A percentile compares a stretch with the other conserved stretches of the same genome.
phyloP scores from a whole-genome alignment of 164 flowering plant species.

The Platanus orientalis region DNA sequence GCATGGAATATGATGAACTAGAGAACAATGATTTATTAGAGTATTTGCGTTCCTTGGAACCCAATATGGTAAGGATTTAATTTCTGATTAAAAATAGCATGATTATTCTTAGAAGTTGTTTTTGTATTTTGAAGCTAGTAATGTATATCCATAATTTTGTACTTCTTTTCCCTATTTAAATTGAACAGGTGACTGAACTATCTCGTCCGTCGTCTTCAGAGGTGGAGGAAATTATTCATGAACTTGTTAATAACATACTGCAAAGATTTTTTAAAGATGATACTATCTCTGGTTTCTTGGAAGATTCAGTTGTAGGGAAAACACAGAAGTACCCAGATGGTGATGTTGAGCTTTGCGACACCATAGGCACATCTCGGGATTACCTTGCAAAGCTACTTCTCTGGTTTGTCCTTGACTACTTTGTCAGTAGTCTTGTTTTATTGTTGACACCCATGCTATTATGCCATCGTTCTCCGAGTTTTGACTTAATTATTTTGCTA shows the following conservation, averaged over 20 bases:
- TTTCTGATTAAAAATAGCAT: neutral
- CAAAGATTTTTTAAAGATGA: conserved; percentile 49
- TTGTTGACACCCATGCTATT: neutral
- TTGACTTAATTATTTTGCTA: neutral
- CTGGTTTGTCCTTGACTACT: conserved; percentile 50
- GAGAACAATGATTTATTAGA: conserved; percentile 60
- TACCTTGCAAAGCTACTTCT: conserved; percentile 84
- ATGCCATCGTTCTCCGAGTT: neutral
- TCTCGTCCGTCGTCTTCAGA: conserved; percentile 70
- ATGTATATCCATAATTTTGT: neutral
- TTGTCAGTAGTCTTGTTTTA: neutral
- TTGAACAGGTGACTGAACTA: conserved; percentile 63
- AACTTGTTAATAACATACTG: conserved; percentile 61
- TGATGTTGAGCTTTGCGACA: conserved; percentile 30
- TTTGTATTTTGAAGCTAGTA: neutral
- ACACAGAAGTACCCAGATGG: conserved; percentile 21
- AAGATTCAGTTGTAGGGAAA: conserved; percentile 23
- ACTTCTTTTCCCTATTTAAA: neutral
- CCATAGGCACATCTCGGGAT: conserved; percentile 58
- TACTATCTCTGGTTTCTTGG: conserved; percentile 21
- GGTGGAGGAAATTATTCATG: conserved; percentile 71
- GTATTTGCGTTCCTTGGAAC: conserved; percentile 69
- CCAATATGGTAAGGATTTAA: conserved; percentile 55
- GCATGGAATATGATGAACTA: conserved; percentile 35
- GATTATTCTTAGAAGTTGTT: neutral